A percentile compares a stretch with the other conserved stretches of the same genome.
Evolutionary conservation across 2,329 filamentous ascomycete species (phyloP).

Genomic region (Balansia obtecta): DNA sequence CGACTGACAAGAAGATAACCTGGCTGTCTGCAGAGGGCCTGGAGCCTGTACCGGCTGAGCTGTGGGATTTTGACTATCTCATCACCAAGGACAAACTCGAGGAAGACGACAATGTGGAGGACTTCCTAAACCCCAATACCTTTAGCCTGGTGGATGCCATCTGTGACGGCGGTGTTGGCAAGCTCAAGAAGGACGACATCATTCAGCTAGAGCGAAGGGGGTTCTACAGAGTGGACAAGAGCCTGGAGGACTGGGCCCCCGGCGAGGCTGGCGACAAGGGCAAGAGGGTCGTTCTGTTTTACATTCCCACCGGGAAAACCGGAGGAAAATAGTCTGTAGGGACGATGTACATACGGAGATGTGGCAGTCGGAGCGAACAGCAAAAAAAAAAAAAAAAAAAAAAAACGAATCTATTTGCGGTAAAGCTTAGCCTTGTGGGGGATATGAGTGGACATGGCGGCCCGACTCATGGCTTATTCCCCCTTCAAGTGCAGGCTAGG

Average conservation of each 20-base stretch:
- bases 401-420: too few species aligned
- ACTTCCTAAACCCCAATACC: constrained; percentile 67
- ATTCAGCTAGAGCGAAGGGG: constrained; percentile 92
- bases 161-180: constrained; percentile 68
- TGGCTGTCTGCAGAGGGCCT: constrained; percentile 73
- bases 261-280: constrained; percentile 36
- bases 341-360: neutral
- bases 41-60: constrained; percentile 66
- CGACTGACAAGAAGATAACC: constrained; percentile 91
- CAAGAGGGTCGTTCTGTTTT: constrained; percentile 41
- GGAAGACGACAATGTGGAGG: constrained; percentile 74
- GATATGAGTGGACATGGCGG: too few species aligned
- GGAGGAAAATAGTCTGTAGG: constrained; percentile 11
- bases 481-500: too few species aligned
- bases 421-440: neutral
- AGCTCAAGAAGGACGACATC: constrained; percentile 76
- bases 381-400: too few species aligned
- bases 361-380: too few species aligned
- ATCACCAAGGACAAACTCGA: constrained; percentile 92
- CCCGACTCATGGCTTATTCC: too few species aligned
- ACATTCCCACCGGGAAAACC: constrained; percentile 39
- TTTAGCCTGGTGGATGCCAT: constrained; percentile 61
- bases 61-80: constrained; percentile 91
- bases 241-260: constrained; percentile 34
- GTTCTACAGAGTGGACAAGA: constrained; percentile 76